phyloP scores from a whole-genome alignment of 768 basidiomycete species.

The Chalciporus sphaerocephalus region DNA sequence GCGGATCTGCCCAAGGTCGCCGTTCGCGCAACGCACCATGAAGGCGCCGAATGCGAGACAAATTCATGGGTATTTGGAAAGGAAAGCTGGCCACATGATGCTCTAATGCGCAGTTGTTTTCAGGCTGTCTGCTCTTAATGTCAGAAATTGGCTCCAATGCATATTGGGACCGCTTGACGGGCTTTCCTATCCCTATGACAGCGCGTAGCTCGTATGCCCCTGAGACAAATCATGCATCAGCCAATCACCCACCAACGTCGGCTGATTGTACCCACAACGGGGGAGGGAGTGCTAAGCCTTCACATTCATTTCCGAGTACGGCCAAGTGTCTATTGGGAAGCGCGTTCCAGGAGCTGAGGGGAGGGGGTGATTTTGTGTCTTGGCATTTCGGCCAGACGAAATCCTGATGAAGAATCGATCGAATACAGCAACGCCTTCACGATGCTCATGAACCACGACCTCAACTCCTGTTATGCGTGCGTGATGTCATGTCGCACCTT shows the following conservation, averaged over 20 bases:
- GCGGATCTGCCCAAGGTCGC: slow-evolving; percentile 8
- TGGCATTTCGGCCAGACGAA: slow-evolving; percentile 18
- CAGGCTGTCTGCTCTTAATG: slow-evolving; percentile 10
- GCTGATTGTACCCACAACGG: slow-evolving; percentile 5
- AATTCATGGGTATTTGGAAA: slow-evolving; percentile 1
- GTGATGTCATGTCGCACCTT: slow-evolving; percentile 6
- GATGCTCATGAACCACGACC: slow-evolving; percentile 11
- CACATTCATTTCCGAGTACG: slow-evolving; percentile 24
- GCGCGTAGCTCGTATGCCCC: slow-evolving; percentile 21
- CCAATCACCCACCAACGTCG: slow-evolving; percentile 10
- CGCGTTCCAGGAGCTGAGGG: slow-evolving; percentile 9
- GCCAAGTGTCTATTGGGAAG: slow-evolving; percentile 16
- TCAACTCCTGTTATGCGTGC: slow-evolving; percentile 9
- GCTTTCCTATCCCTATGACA: slow-evolving; percentile 21
- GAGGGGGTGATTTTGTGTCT: slow-evolving; percentile 10
- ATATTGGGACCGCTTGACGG: slow-evolving; percentile 11
- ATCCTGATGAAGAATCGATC: slow-evolving; percentile 10
- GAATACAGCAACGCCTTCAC: slow-evolving; percentile 15
- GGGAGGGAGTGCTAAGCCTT: not conserved
- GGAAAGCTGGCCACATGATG: slow-evolving; percentile 4
- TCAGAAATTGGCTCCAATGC: slow-evolving; percentile 8
- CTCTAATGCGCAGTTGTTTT: slow-evolving; percentile 10
- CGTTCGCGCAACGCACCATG: slow-evolving; percentile 8
- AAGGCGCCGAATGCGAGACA: slow-evolving; percentile 1
- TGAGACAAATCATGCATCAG: slow-evolving; percentile 6